Evolutionary conservation across 768 basidiomycete genomes (phyloP).

Genomic region (Cyclocybe aegerita): DNA sequence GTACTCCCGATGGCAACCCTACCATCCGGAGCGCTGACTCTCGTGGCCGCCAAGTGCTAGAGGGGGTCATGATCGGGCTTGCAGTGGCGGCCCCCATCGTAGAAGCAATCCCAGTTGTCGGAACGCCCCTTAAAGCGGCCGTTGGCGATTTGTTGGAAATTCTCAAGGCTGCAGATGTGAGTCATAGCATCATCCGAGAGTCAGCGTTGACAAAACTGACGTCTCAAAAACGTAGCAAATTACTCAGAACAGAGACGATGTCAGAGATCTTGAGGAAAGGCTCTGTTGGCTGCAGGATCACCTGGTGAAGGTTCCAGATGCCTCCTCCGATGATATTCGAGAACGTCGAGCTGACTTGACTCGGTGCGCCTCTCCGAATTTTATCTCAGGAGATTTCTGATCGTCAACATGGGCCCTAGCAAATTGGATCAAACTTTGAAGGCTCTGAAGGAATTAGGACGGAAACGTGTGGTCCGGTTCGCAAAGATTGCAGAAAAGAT

Average conservation of each 20-base stretch:
- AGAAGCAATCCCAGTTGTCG: background rate
- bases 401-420: background rate
- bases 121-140: background rate
- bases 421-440: background rate
- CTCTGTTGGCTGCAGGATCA: background rate
- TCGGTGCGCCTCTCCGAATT: background rate
- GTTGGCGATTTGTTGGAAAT: background rate
- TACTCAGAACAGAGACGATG: background rate
- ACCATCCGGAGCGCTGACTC: background rate
- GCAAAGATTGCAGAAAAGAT: background rate
- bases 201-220: background rate
- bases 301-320: background rate
- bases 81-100: background rate
- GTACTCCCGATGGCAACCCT: background rate
- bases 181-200: background rate
- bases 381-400: background rate
- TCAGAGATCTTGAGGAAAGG: background rate
- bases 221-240: background rate
- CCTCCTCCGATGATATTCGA: background rate
- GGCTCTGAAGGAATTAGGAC: background rate
- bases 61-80: background rate
- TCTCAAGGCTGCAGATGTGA: background rate
- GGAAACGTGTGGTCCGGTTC: background rate
- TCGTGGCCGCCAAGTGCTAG: background rate
- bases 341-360: background rate